Conservation (phyloP, 441 rosid species). For the Omphalea diandra region DNA sequence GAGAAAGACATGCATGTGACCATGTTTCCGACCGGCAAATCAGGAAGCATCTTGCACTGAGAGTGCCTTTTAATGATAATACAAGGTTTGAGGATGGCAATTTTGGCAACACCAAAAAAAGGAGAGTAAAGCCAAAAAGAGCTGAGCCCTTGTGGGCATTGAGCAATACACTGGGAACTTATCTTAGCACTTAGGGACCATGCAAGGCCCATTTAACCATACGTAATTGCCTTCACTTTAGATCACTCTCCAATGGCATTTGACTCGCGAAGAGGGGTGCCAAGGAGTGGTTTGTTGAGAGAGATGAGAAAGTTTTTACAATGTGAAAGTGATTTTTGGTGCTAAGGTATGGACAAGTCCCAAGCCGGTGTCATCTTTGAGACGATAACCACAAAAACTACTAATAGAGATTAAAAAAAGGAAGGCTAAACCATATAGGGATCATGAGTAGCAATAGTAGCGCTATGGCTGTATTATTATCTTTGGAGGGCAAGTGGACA, state of each 20-base stretch:
- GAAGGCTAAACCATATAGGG: neutral
- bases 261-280: neutral
- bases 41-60: too few species aligned
- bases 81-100: too few species aligned
- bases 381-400: neutral
- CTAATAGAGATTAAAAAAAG: neutral
- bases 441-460: neutral
- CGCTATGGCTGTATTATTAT: conserved; percentile 2
- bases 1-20: too few species aligned
- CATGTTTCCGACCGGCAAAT: too few species aligned
- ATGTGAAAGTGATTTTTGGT: neutral
- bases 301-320: neutral
- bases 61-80: neutral
- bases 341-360: neutral
- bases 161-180: too few species aligned
- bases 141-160: too few species aligned
- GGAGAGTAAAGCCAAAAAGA: too few species aligned
- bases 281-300: neutral
- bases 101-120: too few species aligned
- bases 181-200: too few species aligned
- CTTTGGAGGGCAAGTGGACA: neutral
- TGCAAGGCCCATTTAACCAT: too few species aligned
- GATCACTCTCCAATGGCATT: neutral
- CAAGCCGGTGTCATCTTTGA: conserved; percentile 3
- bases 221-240: neutral